Base-by-base conservation (phyloP, 2,329 filamentous ascomycete genomes). In the Fusarium fracticaudum region DNA sequence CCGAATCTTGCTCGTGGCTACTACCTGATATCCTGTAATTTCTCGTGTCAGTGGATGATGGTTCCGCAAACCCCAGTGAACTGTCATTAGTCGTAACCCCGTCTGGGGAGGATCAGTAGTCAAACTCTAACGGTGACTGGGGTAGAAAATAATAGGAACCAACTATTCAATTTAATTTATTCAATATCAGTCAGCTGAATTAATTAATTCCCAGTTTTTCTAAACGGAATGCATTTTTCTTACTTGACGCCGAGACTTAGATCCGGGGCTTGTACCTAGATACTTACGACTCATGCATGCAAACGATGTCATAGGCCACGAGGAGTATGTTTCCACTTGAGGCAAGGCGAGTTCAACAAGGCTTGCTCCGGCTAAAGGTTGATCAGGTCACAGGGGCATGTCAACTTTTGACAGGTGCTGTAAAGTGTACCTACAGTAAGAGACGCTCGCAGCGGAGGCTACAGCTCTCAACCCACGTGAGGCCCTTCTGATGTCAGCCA, bases 401-500 rank as follows among this genome's bases (percentile, higher is more conserved):
- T 41, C 45, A 33, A 53, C 55, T 45, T 71, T 71, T 53, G 58
- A 41, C 26, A 57, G 64, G 54, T 57, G 50, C 51, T 60, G 29
- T 29, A 48, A n/a, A 48, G 45, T 11, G 45, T 22, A 12, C 33
- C 33, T 35, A 35, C 33, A 35, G 14, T 57, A 33, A 29, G 41
- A 48, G 35, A 38, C 24, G 18, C 54, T 69, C 37, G 48, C 64
- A 66, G 61, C 47, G 37, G 65, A 37, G 50, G 41, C 43, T 43
- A 45, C 40, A 69, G 64, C 40, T 67, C 47, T 37, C n/a, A 55
- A 37, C 18, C 47, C 70, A 73, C 57, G 67, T 71, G 69, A 71
- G 67, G 31, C 47, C 38, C 54, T 44, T 73, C 65, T 73, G 65
- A 73, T 73, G 65, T 73, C 71, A 73, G 70, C 65, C 60, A 70